phyloP scores from a whole-genome alignment of 2,329 filamentous ascomycete genomes.

The Diaporthe longicolla region DNA sequence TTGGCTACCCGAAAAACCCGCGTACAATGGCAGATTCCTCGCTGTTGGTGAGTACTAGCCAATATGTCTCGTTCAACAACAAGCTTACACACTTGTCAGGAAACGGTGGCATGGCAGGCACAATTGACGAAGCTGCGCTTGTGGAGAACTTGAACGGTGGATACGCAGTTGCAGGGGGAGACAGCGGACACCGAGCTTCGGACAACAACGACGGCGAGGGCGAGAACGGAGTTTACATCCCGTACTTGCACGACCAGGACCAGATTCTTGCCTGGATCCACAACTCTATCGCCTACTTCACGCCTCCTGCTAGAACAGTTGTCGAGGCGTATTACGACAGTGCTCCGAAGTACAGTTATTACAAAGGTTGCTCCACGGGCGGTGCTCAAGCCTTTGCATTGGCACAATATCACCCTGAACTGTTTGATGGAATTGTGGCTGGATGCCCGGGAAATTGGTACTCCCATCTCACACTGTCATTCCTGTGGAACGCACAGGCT shows the following conservation, averaged over 20 bases:
- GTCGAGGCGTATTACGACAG: constrained; percentile 8
- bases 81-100: neutral
- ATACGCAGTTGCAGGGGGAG: constrained; percentile 23
- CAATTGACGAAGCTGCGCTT: constrained; percentile 12
- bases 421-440: constrained; percentile 21
- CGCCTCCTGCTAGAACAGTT: constrained; percentile 8
- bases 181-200: constrained; percentile 28
- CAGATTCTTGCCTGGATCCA: constrained; percentile 35
- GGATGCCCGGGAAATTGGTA: constrained; percentile 6
- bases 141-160: constrained; percentile 10
- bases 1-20: neutral
- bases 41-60: neutral
- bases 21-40: constrained; percentile 22
- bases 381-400: constrained; percentile 9
- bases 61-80: neutral
- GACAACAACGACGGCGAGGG: constrained; percentile 14
- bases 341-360: constrained; percentile 14
- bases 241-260: constrained; percentile 16
- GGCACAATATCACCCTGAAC: constrained; percentile 15
- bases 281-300: constrained; percentile 27
- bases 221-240: constrained; percentile 6
- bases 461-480: constrained; percentile 16
- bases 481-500: constrained; percentile 23
- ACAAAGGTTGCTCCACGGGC: constrained; percentile 19
- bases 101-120: constrained; percentile 10